Conservation (phyloP, 108 stramenopile species). For the Cyclotella sp. region DNA sequence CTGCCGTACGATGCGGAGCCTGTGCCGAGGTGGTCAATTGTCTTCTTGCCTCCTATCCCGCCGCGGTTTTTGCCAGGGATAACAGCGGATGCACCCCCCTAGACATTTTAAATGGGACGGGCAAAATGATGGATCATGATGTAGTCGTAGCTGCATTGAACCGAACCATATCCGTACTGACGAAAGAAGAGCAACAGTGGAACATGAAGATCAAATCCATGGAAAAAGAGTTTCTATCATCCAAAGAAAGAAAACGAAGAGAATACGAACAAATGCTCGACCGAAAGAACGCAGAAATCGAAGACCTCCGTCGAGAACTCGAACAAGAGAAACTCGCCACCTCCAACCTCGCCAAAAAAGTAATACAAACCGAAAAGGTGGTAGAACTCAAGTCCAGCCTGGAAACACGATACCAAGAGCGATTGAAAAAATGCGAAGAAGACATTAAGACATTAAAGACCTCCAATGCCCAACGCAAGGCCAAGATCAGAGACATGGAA, state of each 20-base stretch:
- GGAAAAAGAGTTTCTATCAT: slow-evolving; percentile 48
- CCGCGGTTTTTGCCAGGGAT: slow-evolving; percentile 59
- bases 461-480: slow-evolving; percentile 18
- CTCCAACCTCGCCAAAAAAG: slow-evolving; percentile 41
- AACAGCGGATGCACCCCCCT: slow-evolving; percentile 66
- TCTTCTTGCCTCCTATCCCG: slow-evolving; percentile 65
- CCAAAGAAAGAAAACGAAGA: slow-evolving; percentile 30
- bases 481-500: slow-evolving; percentile 44
- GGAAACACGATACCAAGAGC: slow-evolving; percentile 28
- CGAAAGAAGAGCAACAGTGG: slow-evolving; percentile 38
- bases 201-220: slow-evolving; percentile 32
- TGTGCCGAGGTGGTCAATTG: slow-evolving; percentile 71
- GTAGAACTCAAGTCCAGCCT: slow-evolving; percentile 24
- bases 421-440: slow-evolving; percentile 32
- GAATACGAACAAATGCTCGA: slow-evolving; percentile 41
- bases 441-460: slow-evolving; percentile 29
- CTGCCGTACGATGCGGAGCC: slow-evolving; percentile 65
- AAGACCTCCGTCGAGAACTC: slow-evolving; percentile 19
- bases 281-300: slow-evolving; percentile 43
- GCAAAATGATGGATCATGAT: slow-evolving; percentile 56
- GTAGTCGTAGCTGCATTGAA: slow-evolving; percentile 45
- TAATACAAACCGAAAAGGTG: slow-evolving; percentile 43
- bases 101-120: slow-evolving; percentile 59
- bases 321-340: slow-evolving; percentile 52
- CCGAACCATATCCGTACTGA: slow-evolving; percentile 30